phyloP scores from a whole-genome alignment of 1,139 yeast species.

The Kluyveromyces marxianus region DNA sequence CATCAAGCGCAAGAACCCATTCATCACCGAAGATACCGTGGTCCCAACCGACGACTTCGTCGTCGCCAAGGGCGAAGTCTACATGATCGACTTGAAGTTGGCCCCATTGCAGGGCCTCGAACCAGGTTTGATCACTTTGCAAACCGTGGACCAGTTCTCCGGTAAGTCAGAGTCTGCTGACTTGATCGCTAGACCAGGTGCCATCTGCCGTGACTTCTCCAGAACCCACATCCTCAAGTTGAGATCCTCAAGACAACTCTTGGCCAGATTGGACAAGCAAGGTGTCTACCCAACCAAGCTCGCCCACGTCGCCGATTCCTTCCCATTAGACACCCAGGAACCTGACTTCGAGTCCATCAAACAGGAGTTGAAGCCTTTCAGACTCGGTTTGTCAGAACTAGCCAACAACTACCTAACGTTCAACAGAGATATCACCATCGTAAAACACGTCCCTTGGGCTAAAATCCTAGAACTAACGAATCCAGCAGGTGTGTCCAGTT shows the following conservation, averaged over 20 bases:
- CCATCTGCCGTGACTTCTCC: slow-evolving; percentile 80
- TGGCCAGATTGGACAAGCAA: slow-evolving; percentile 64
- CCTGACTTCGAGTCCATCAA: slow-evolving; percentile 38
- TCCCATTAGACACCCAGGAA: slow-evolving; percentile 45
- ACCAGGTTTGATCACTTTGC: slow-evolving; percentile 60
- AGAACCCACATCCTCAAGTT: slow-evolving; percentile 69
- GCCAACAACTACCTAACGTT: slow-evolving; percentile 74
- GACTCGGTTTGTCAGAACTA: slow-evolving; percentile 77
- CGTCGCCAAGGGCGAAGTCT: slow-evolving; percentile 77
- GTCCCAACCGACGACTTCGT: slow-evolving; percentile 71
- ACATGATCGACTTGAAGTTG: slow-evolving; percentile 75
- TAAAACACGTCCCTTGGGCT: slow-evolving; percentile 64
- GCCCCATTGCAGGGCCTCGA: slow-evolving; percentile 51
- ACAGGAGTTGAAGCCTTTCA: slow-evolving; percentile 48
- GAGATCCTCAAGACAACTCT: slow-evolving; percentile 63
- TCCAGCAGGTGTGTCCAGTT: slow-evolving; percentile 57
- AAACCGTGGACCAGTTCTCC: slow-evolving; percentile 53
- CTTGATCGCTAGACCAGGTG: slow-evolving; percentile 58
- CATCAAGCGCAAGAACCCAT: slow-evolving; percentile 38
- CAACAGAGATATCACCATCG: slow-evolving; percentile 63
- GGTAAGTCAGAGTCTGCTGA: slow-evolving; percentile 51
- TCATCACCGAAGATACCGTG: slow-evolving; percentile 43
- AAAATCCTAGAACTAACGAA: slow-evolving; percentile 53
- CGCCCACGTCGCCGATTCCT: slow-evolving; percentile 50
- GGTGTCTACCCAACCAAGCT: slow-evolving; percentile 92